phyloP scores from a whole-genome alignment of 2,329 filamentous ascomycete species.

The Aureobasidium melanogenum region DNA sequence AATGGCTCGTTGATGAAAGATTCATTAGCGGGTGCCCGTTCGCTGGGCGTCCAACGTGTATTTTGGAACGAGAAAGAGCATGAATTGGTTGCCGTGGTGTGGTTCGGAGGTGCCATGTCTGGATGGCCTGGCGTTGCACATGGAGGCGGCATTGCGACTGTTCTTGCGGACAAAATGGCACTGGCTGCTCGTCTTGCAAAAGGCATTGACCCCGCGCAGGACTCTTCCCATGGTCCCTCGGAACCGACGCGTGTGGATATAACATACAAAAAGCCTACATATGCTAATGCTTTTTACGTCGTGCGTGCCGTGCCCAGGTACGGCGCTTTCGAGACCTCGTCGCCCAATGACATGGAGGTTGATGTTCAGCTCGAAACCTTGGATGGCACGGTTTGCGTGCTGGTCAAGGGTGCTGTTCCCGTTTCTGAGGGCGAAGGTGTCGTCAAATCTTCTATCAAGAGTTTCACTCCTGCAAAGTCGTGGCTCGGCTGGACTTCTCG shows the following conservation, averaged over 20 bases:
- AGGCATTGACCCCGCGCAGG: not conserved
- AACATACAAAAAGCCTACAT: slow-evolving; percentile 53
- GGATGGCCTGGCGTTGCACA: slow-evolving; percentile 68
- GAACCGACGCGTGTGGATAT: slow-evolving; percentile 38
- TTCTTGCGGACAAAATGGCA: slow-evolving; percentile 62
- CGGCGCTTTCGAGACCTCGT: slow-evolving; percentile 17
- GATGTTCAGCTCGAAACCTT: slow-evolving; percentile 45
- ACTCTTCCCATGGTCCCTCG: not conserved
- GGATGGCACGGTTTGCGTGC: slow-evolving; percentile 49
- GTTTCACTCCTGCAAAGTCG: slow-evolving; percentile 4
- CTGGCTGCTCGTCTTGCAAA: slow-evolving; percentile 50
- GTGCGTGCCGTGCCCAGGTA: slow-evolving; percentile 40
- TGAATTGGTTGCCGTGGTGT: slow-evolving; percentile 55
- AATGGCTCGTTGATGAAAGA: not conserved
- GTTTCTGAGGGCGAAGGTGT: not conserved
- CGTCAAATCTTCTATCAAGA: not conserved
- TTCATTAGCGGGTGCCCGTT: slow-evolving; percentile 30
- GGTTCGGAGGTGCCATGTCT: slow-evolving; percentile 53
- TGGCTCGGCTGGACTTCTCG: slow-evolving; percentile 10
- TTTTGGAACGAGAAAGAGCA: slow-evolving; percentile 54
- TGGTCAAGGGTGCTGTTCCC: slow-evolving; percentile 31
- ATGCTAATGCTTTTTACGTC: slow-evolving; percentile 55
- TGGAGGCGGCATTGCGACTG: slow-evolving; percentile 59
- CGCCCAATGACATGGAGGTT: slow-evolving; percentile 35
- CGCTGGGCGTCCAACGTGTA: slow-evolving; percentile 46